These are phyloP conservation scores for Suillus ampliporus DNA, from an alignment of 768 basidiomycete species.

Conservation along the genomic window DNA sequence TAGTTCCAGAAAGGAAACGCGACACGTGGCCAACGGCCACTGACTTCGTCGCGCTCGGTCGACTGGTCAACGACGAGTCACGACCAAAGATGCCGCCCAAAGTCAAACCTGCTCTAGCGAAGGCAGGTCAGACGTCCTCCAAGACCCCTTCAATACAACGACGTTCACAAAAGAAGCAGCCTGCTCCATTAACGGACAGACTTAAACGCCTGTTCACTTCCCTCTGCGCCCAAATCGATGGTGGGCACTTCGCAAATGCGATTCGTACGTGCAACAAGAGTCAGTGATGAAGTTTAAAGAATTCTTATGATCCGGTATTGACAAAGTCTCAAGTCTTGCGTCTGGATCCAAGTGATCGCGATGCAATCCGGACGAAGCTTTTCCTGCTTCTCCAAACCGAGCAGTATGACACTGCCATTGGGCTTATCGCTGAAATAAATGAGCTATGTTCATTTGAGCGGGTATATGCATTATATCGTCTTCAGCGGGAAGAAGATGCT, in stretches of 20 bases:
- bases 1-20: conserved; percentile 4
- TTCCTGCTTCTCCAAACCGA: conserved; percentile 89
- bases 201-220: conserved; percentile 74
- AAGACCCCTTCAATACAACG: conserved; percentile 13
- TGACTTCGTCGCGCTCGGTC: neutral
- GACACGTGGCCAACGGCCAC: conserved; percentile 1
- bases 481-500: conserved; percentile 80
- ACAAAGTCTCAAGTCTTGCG: conserved; percentile 61
- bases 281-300: conserved; percentile 43
- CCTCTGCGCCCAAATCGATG: conserved; percentile 87
- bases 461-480: conserved; percentile 84
- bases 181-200: conserved; percentile 29
- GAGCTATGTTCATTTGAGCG: conserved; percentile 59
- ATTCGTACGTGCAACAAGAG: conserved; percentile 94
- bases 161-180: conserved; percentile 20
- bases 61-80: no score
- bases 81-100: conserved; percentile 28
- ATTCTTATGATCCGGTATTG: conserved; percentile 24
- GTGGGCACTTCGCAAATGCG: conserved; percentile 84
- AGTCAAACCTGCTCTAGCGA: conserved; percentile 1
- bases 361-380: conserved; percentile 84
- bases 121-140: conserved; percentile 6
- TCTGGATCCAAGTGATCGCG: conserved; percentile 66
- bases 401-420: conserved; percentile 73
- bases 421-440: conserved; percentile 48